Evolutionary conservation across 352 stramenopile genomes (phyloP).

Genomic region (Thalassiosira hispida): DNA sequence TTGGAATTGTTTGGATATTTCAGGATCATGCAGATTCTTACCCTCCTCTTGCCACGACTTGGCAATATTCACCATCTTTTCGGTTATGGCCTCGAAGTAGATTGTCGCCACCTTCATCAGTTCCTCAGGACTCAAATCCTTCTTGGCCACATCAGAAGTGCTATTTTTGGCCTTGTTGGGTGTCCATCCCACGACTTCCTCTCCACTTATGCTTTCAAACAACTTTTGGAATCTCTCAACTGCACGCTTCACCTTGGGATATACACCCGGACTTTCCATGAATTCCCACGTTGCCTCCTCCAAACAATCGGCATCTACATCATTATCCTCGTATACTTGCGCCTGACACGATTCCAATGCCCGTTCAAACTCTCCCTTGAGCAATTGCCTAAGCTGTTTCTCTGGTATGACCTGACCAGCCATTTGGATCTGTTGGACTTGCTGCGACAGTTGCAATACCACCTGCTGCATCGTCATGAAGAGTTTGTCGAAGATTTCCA

Average conservation of each 20-base stretch:
- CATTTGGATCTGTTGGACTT: constrained; percentile 84
- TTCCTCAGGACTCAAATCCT: constrained; percentile 65
- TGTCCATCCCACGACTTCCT: constrained; percentile 68
- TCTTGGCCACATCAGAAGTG: constrained; percentile 28
- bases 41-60: constrained; percentile 64
- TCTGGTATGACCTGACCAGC: constrained; percentile 78
- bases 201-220: constrained; percentile 82
- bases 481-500: constrained; percentile 78
- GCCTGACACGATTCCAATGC: constrained; percentile 62
- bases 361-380: constrained; percentile 76
- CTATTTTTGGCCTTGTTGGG: constrained; percentile 34
- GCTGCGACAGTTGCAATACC: constrained; percentile 73
- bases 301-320: constrained; percentile 83
- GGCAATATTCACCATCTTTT: constrained; percentile 70
- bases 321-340: constrained; percentile 70
- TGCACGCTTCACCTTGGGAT: constrained; percentile 71
- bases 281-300: constrained; percentile 85
- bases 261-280: constrained; percentile 60
- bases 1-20: constrained; percentile 68
- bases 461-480: constrained; percentile 84
- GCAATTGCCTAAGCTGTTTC: constrained; percentile 66
- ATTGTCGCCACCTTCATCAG: constrained; percentile 71
- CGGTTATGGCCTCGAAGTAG: constrained; percentile 81
- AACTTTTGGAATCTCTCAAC: constrained; percentile 84
- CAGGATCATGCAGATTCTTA: constrained; percentile 69